Evolutionary conservation across 805 yeast genomes (phyloP), one percentile per base, ranked within the genome.

Genomic region (Brettanomyces custersianus): DNA sequence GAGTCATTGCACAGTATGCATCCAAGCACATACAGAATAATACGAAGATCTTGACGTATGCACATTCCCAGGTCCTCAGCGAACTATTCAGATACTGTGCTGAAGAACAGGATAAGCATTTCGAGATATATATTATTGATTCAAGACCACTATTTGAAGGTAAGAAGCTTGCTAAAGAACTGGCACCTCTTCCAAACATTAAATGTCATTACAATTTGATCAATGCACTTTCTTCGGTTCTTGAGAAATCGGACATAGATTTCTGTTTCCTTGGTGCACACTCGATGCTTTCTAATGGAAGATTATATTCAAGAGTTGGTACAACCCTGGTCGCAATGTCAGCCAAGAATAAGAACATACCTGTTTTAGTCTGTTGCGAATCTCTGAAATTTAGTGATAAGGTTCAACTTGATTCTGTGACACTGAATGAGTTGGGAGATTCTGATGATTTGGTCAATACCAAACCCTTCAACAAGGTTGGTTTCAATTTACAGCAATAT

Each of bases 71-170:
- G 45, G 96, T 92, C 3, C 74, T 92, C 44, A 72, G 72, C 41
- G 76, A 82, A 40, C 62, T 90, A 26, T 77, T 92, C 51, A 63
- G 81, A 44, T 70, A 77, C 49, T 83, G 90, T 52, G 73, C 79
- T 9, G 66, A 64, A 5, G 65, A 65, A 15, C 76, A 78, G 38
- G 70, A 71, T 41, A 81, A 79, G 48, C 56, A 60, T 29, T 86
- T 92, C 59, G 75, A 77, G 40, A 83, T 92, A 39, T 77, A 87
- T 34, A 80, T 90, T 20, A 90, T 88, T 36, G 98, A 92, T 60
- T 82, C 95, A 6, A 76, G 94, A 51, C 98, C 98, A 8, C 66
- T 92, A 38, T 90, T 85, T 50, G 98, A 92, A 62, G 98, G 98
- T 37, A 81, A 82, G 51, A 74, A 70, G 43, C 65, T 87, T 51